Base-by-base conservation (phyloP, 257 asterid species). In the Thymus mandschuricus region DNA sequence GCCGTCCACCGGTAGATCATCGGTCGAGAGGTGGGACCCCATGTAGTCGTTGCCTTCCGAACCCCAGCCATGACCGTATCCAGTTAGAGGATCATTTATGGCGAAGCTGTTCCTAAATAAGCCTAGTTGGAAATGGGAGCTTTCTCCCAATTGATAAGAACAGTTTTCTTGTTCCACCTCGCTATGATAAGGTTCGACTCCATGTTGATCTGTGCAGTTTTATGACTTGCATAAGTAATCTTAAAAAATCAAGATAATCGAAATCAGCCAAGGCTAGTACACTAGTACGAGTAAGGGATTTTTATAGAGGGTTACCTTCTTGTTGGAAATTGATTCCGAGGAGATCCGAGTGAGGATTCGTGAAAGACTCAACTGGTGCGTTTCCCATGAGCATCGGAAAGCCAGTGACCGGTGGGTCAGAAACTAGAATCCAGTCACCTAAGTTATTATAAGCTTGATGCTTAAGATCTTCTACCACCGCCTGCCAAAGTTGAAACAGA, bases 381-480 rank as follows among this genome's bases (percentile, higher is more conserved):
- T 80, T 76, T 44, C 82, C 77, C 70, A 81, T 48, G 56, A 70
- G 85, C 85, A 80, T 63, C 40, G 83, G 81, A 72, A 66, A 67
- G 46, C 74, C 79, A 70, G 61, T 64, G 45, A 75, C 10, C 40
- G 84, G 76, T 3, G 70, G 85, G 34, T 84, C 88, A 60, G 74
- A 73, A 71, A 84, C 35, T 12, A 79, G 79, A 77, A 81, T 78
- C 82, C 85, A 79, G n/a, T 75, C 77, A 2, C 40, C 13, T 66
- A 69, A 56, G 76, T 87, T 88, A 65, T 60, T 77, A 69, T 87
- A 90, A 57, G 80, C 93, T 59, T 28, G 59, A 57, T 60, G 82
- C 78, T 85, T 92, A 78, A 81, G 70, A 11, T 72, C 75, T 48
- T 92, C 92, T 69, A 87, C 90, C 81, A 75, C 12, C 31, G 70